These are phyloP conservation scores for Claviceps monticola DNA, from an alignment of 2,329 filamentous ascomycete species.

Conservation along the genomic window DNA sequence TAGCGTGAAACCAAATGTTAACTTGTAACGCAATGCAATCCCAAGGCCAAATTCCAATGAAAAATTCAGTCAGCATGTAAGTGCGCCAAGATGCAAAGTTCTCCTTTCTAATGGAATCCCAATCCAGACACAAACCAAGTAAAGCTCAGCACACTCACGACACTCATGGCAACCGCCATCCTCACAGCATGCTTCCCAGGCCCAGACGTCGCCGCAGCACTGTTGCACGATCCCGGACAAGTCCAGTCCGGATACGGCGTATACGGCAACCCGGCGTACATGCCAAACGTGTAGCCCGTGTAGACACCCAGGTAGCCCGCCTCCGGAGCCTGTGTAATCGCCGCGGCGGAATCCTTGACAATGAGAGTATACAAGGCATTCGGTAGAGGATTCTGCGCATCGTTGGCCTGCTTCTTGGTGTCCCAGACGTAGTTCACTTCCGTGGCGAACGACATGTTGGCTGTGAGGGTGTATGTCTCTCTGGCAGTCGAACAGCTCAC, in stretches of 20 bases:
- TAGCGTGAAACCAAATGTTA: no score
- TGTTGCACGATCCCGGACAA: conserved; percentile 48
- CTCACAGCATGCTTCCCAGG: conserved; percentile 34
- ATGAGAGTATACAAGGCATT: conserved; percentile 46
- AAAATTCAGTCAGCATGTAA: no score
- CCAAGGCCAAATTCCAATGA: no score
- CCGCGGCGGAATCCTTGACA: conserved; percentile 43
- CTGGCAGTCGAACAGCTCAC: conserved; percentile 39
- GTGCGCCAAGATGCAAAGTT: background rate
- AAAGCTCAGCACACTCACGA: conserved; percentile 44
- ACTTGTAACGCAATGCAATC: no score
- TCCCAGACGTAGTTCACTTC: conserved; percentile 44
- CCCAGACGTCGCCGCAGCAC: conserved; percentile 30
- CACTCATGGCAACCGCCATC: conserved; percentile 38
- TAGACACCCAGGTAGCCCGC: conserved; percentile 41
- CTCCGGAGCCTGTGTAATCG: conserved; percentile 33
- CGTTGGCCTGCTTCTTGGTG: conserved; percentile 34
- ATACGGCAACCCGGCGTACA: conserved; percentile 42
- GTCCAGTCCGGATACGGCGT: conserved; percentile 36
- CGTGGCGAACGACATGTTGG: conserved; percentile 46
- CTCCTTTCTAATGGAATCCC: conserved; percentile 17
- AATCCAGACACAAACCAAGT: conserved; percentile 50
- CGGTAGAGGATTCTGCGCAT: conserved; percentile 32
- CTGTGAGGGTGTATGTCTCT: conserved; percentile 45
- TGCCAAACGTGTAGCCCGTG: conserved; percentile 38